Evolutionary conservation across 2,329 filamentous ascomycete genomes (phyloP), one percentile per base, ranked within the genome.

Genomic region (Sporothrix luriei): DNA sequence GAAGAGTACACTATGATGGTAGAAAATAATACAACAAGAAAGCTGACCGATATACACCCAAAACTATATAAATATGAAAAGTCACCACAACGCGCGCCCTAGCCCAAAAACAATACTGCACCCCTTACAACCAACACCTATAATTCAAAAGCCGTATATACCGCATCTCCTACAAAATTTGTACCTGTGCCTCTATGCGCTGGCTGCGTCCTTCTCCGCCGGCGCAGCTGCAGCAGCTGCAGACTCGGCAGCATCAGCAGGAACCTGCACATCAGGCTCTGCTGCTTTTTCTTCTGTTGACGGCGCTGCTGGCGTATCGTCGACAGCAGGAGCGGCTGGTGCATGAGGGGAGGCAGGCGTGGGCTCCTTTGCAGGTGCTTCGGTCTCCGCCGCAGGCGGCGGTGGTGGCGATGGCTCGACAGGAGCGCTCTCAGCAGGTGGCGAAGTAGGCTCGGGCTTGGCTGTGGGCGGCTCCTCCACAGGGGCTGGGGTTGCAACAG

Each of bases 41-140:
- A 54, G 51, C 51, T 54, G 24, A 16, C 51, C 24, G 51, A 54
- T 54, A 5, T 54, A 54, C 51, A 54, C 51, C 51, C 11, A 54
- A 54, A 54, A 54, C 40, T 4, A 3, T 13, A 13, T 16, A 43
- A 2, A 40, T 10, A 40, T 10, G 48, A 21, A 51, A 52, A 52
- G 11, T 24, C 11, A 24, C 49, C n/a, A 54, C 21, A 29, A 54
- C 16, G 26, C 24, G 24, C 24, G 51, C 51, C 51, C 29, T 13
- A 14, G 14, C 51, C 51, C 51, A 54, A 7, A 6, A 54, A 29
- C 49, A 54, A 24, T 38, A 38, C 33, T 13, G 3, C 19, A 9
- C n/a, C 6, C 48, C 19, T 9, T 2, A n/a, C 3, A 48, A 29
- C 57, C 38, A 38, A 40, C 48, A 61, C 14, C 26, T 21, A 62